phyloP scores from a whole-genome alignment of 2,329 filamentous ascomycete genomes.

The Cladophialophora chaetospira region DNA sequence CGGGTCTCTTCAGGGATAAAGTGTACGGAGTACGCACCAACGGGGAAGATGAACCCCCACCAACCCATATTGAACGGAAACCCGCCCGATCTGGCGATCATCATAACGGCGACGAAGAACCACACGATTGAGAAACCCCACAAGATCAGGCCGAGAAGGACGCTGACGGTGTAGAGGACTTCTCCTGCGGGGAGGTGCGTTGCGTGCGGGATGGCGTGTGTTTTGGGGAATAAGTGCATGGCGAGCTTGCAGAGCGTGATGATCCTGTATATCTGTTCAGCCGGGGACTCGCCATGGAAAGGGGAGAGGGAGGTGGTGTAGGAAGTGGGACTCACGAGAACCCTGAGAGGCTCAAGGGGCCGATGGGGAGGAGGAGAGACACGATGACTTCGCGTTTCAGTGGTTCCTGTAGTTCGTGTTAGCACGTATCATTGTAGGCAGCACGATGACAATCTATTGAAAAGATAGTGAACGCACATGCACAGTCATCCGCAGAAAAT shows the following conservation, averaged over 20 bases:
- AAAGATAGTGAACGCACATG: too few species aligned
- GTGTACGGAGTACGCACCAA: slow-evolving; percentile 55
- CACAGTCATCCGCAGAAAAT: slow-evolving; percentile 67
- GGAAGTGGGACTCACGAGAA: not conserved
- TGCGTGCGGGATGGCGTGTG: slow-evolving; percentile 34
- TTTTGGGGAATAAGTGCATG: slow-evolving; percentile 38
- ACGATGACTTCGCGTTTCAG: slow-evolving; percentile 69
- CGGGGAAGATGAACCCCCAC: slow-evolving; percentile 63
- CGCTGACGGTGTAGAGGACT: slow-evolving; percentile 39
- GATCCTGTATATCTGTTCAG: slow-evolving; percentile 33
- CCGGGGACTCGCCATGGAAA: not conserved
- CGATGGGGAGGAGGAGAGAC: slow-evolving; percentile 67
- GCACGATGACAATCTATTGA: too few species aligned
- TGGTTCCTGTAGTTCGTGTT: too few species aligned
- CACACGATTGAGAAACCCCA: slow-evolving; percentile 44
- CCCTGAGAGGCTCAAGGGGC: slow-evolving; percentile 45
- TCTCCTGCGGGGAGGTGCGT: slow-evolving; percentile 34
- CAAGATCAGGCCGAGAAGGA: slow-evolving; percentile 39
- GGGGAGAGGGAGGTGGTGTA: not conserved
- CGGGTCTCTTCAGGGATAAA: too few species aligned
- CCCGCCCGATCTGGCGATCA: slow-evolving; percentile 35
- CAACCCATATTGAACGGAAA: slow-evolving; percentile 65
- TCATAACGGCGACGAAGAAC: slow-evolving; percentile 42
- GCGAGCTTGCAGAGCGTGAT: slow-evolving; percentile 55
- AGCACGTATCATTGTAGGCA: too few species aligned